These are phyloP conservation scores for Phialophora tarda DNA, from an alignment of 2,329 filamentous ascomycete species.

Conservation along the genomic window DNA sequence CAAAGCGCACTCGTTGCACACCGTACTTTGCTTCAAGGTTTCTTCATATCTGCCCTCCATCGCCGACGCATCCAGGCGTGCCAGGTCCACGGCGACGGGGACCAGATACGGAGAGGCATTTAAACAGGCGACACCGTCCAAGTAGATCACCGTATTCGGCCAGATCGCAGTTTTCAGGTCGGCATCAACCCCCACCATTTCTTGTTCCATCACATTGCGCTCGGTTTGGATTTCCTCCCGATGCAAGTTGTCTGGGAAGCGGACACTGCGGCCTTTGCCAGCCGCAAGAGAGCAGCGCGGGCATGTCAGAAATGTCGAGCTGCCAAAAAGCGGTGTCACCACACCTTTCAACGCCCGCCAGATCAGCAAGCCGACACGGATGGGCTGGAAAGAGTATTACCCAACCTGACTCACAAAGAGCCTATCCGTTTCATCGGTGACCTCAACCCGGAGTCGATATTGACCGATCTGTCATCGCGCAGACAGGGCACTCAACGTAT, in stretches of 20 bases:
- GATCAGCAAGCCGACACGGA: conserved; percentile 39
- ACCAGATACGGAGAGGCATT: neutral
- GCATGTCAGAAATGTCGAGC: conserved; percentile 38
- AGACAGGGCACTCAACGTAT: conserved; percentile 32
- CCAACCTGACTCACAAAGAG: conserved; percentile 39
- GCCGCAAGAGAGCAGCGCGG: conserved; percentile 39
- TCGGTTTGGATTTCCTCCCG: neutral
- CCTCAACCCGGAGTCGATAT: conserved; percentile 49
- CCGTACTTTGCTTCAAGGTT: neutral
- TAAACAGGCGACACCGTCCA: neutral
- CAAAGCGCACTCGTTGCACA: neutral
- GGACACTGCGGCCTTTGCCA: conserved; percentile 38
- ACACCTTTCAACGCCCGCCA: conserved; percentile 38
- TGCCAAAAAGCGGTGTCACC: conserved; percentile 40
- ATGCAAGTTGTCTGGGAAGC: conserved; percentile 40
- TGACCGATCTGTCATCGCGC: conserved; percentile 40
- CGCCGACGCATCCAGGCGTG: neutral
- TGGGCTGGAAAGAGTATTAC: conserved; percentile 35
- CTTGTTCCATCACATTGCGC: conserved; percentile 3
- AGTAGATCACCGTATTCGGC: neutral
- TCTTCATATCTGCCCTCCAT: neutral
- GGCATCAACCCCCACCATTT: conserved; percentile 3
- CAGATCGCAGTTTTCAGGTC: conserved; percentile 5
- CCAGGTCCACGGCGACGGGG: neutral
- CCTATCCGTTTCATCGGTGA: conserved; percentile 48